phyloP scores from a whole-genome alignment of 345 rosid genomes.

The Hibiscus trionum region DNA sequence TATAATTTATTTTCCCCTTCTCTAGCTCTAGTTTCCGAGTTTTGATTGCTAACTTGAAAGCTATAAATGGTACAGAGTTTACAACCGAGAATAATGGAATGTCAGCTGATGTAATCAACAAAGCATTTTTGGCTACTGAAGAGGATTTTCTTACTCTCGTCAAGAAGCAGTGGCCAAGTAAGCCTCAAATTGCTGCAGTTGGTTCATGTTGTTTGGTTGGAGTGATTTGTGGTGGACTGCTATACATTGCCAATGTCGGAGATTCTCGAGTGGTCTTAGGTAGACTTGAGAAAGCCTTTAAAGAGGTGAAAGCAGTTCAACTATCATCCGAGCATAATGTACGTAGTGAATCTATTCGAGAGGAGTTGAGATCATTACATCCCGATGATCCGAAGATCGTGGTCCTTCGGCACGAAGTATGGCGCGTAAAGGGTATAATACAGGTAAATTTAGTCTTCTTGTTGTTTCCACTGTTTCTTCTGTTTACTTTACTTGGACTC shows the following conservation, averaged over 20 bases:
- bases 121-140: slow-evolving; percentile 81
- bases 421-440: slow-evolving; percentile 97
- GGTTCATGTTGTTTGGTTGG: slow-evolving; percentile 97
- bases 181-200: slow-evolving; percentile 87
- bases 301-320: slow-evolving; percentile 79
- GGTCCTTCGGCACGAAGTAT: slow-evolving; percentile 81
- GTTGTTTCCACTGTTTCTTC: too few relatives aligned
- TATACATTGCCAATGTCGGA: slow-evolving; percentile 92
- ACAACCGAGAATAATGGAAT: slow-evolving; percentile 71
- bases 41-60: slow-evolving; percentile 33
- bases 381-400: slow-evolving; percentile 96
- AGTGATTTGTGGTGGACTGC: slow-evolving; percentile 59
- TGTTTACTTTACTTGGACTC: too few relatives aligned
- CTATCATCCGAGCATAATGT: slow-evolving; percentile 88
- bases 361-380: slow-evolving; percentile 73
- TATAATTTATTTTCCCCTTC: too few relatives aligned
- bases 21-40: not conserved
- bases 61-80: slow-evolving; percentile 62
- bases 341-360: slow-evolving; percentile 77
- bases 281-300: slow-evolving; percentile 36
- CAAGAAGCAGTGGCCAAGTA: slow-evolving; percentile 51
- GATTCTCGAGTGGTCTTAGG: slow-evolving; percentile 93
- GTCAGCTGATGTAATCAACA: slow-evolving; percentile 77
- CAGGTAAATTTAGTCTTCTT: slow-evolving; percentile 40
- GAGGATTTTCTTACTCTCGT: slow-evolving; percentile 81